Evolutionary conservation across 2,329 filamentous ascomycete species (phyloP), one percentile per base, ranked within the genome.

Genomic region (Chrysoporthe puriensis): DNA sequence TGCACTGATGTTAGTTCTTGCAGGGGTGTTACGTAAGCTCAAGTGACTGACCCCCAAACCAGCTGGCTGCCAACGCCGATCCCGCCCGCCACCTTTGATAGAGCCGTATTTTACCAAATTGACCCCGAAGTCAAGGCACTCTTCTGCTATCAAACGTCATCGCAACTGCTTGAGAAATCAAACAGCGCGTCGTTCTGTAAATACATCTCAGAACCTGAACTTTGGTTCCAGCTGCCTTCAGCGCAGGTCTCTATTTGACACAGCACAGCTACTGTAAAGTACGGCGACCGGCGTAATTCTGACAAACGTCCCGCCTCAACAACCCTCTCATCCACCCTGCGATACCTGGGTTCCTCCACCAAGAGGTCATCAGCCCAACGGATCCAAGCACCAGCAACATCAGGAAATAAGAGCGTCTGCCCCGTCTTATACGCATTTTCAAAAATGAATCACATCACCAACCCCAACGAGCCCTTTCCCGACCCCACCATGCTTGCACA

Each of bases 401-500:
- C 50, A 54, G 21, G 26, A 21, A 54, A 16, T 54, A 13, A 54
- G 26, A 16, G 14, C 26, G 4, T 13, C 21, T 14, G 16, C 13
- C 21, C 26, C 26, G 26, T 54, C 50, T 54, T 21, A 54, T 16
- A 54, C 13, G 1, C 40, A 32, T 7, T 40, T 7, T 42, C 36
- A 64, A 70, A 42, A 57, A 81, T 81, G 77, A 80, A 79, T 64
- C 79, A 83, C 74, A 73, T 79, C 68, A 75, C 70, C 67, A 77
- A 82, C 52, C 72, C 77, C 52, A 80, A 84, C 74, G 85, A 88
- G 73, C 82, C 83, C n/a, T 89, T 83, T 73, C 86, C 87, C 14
- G 81, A 81, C 58, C 80, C 86, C 7, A 76, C 78, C 74, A 75
- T 82, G 73, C 79, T 87, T 71, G 77, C 81, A 9, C 80, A 81